phyloP scores from a whole-genome alignment of 169 alveolate species.

The Plasmodium malariae region DNA sequence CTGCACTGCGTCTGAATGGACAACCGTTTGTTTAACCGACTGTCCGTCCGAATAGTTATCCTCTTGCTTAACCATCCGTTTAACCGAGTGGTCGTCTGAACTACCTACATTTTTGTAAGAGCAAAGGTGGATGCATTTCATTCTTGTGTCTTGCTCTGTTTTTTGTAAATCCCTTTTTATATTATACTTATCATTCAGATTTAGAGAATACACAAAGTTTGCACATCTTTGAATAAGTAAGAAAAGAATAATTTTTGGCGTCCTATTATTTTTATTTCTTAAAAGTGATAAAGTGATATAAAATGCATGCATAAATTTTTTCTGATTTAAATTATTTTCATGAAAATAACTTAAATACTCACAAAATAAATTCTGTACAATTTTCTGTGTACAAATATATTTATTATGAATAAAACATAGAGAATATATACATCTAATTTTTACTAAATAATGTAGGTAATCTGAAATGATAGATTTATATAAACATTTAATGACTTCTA shows the following conservation, averaged over 20 bases:
- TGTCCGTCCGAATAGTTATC: no score
- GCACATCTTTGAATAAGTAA: conserved; percentile 24
- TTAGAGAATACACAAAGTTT: conserved; percentile 48
- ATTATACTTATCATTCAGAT: conserved; percentile 7
- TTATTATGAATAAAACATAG: conserved; percentile 72
- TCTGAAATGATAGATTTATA: conserved; percentile 24
- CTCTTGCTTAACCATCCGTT: no score
- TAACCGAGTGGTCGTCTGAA: no score
- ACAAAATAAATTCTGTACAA: conserved; percentile 43
- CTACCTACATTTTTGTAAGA: no score
- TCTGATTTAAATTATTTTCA: conserved; percentile 52
- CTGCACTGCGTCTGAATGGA: no score
- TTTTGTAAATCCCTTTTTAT: background rate
- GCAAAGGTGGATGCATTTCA: background rate
- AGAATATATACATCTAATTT: conserved; percentile 68
- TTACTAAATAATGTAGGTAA: conserved; percentile 60
- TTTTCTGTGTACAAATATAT: conserved; percentile 54
- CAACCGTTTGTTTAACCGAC: no score
- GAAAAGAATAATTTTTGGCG: conserved; percentile 53
- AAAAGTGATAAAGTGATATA: conserved; percentile 69
- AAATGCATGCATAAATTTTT: conserved; percentile 63
- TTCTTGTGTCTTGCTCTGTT: background rate
- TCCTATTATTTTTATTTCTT: conserved; percentile 61
- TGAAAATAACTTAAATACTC: conserved; percentile 33
- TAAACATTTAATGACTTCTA: conserved; percentile 65